Base-by-base conservation (phyloP, 2,329 filamentous ascomycete species). In the Fusarium sp. region DNA sequence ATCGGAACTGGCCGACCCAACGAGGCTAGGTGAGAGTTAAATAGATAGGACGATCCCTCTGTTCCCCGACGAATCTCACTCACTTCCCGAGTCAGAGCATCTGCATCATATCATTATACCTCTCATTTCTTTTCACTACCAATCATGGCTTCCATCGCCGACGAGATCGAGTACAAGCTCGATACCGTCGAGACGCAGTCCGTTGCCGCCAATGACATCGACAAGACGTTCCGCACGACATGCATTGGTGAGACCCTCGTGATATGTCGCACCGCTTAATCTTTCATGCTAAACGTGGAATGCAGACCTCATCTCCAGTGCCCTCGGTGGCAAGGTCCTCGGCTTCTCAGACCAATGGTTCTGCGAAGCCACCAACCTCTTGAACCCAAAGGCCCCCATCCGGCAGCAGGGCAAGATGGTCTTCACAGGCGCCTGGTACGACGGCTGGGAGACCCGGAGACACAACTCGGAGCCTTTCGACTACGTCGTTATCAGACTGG, bases 311-410 rank as follows among this genome's bases (percentile, higher is more conserved):
- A 82, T 91, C 65, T 92, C 90, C 47, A 87, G 87, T 8, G 84
- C 88, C 8, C 82, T 93, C 52, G 91, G 90, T 71, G 90, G 91
- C 68, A 91, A 89, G 80, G 85, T 93, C 66, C 86, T 93, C 20
- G 92, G 86, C 66, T 91, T 88, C 81, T 93, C 91, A 58, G 89
- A 93, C 79, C 85, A 93, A 82, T 93, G 90, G 90, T 93, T 93
- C 79, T 91, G 91, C 50, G 89, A 91, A 75, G 91, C 91, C 25
- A 78, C 84, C 67, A 93, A 93, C 80, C 85, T 93, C 66, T 80
- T 93, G 71, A 93, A 88, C 33, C 89, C 90, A n/a, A 90, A 87
- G 27, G 81, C 90, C 33, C 91, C 91, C 40, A 89, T 93, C 80
- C 86, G 88, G 72, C 87, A 91, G 79, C 87, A 88, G 2, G 91